These are phyloP conservation scores for Diaporthe citrichinensis DNA, from an alignment of 2,329 filamentous ascomycete genomes.

Conservation along the genomic window DNA sequence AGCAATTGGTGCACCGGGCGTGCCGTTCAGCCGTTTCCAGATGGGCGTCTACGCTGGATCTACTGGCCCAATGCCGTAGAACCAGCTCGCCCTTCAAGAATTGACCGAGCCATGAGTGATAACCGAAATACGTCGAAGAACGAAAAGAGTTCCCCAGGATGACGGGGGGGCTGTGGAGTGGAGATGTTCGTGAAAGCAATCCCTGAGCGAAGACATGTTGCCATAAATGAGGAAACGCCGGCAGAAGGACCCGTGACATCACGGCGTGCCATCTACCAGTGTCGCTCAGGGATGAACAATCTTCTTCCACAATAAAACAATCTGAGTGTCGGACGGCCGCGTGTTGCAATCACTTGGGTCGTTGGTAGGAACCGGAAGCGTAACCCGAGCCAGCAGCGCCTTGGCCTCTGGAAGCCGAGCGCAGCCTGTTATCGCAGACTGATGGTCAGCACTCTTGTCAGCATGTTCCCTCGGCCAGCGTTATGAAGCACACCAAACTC, in stretches of 20 bases:
- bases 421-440: slow-evolving; percentile 89
- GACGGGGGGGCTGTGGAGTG: slow-evolving; percentile 44
- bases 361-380: slow-evolving; percentile 56
- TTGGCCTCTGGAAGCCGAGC: slow-evolving; percentile 82
- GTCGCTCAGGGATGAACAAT: slow-evolving; percentile 43
- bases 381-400: slow-evolving; percentile 55
- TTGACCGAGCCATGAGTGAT: slow-evolving; percentile 52
- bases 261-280: slow-evolving; percentile 52
- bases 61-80: slow-evolving; percentile 39
- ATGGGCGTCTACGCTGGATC: slow-evolving; percentile 24
- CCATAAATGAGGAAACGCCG: slow-evolving; percentile 39
- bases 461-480: slow-evolving; percentile 82
- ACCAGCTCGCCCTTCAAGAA: slow-evolving; percentile 35
- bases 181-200: slow-evolving; percentile 39
- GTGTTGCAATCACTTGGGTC: slow-evolving; percentile 57
- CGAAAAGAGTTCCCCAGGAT: slow-evolving; percentile 49
- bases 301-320: slow-evolving; percentile 44
- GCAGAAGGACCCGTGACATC: slow-evolving; percentile 50
- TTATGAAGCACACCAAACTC: slow-evolving; percentile 84
- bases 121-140: slow-evolving; percentile 43
- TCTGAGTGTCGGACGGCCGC: slow-evolving; percentile 44
- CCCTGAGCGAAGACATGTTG: slow-evolving; percentile 43
- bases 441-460: slow-evolving; percentile 85
- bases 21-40: slow-evolving; percentile 55
- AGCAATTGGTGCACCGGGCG: slow-evolving; percentile 52